phyloP scores from a whole-genome alignment of 257 asterid genomes.

The Solanum piurae region DNA sequence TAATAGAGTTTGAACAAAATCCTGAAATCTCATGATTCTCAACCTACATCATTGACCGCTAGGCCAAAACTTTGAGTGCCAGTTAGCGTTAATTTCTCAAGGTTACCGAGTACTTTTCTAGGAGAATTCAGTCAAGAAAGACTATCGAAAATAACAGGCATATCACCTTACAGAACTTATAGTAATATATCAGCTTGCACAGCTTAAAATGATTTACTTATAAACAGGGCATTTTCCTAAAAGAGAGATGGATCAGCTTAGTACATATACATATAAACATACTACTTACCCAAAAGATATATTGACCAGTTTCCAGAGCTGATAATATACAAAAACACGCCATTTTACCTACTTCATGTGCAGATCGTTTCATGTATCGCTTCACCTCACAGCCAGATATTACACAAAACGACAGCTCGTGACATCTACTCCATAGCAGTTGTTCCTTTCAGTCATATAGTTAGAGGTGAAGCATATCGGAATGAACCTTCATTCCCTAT shows the following conservation, averaged over 20 bases:
- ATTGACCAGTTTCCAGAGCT: not conserved
- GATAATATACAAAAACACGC: not conserved
- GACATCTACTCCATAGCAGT: not conserved
- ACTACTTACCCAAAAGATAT: not conserved
- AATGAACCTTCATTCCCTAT: not conserved
- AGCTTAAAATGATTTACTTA: not conserved
- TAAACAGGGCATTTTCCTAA: not conserved
- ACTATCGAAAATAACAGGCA: not conserved
- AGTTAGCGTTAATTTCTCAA: not conserved
- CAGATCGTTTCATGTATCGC: not conserved
- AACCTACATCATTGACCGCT: not conserved
- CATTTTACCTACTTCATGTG: not conserved
- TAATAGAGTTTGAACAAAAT: not conserved
- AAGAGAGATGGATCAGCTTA: not conserved
- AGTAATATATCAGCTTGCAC: not conserved
- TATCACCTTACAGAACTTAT: not conserved
- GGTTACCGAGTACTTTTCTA: not conserved
- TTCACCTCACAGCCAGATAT: not conserved
- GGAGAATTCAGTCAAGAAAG: not conserved
- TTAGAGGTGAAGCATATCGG: not conserved
- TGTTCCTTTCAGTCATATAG: not conserved
- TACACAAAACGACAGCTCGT: not conserved
- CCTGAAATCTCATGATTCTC: not conserved
- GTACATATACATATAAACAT: not conserved
- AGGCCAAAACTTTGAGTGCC: not conserved